Base-by-base conservation (phyloP, 768 basidiomycete species). In the Amanita phalloides region DNA sequence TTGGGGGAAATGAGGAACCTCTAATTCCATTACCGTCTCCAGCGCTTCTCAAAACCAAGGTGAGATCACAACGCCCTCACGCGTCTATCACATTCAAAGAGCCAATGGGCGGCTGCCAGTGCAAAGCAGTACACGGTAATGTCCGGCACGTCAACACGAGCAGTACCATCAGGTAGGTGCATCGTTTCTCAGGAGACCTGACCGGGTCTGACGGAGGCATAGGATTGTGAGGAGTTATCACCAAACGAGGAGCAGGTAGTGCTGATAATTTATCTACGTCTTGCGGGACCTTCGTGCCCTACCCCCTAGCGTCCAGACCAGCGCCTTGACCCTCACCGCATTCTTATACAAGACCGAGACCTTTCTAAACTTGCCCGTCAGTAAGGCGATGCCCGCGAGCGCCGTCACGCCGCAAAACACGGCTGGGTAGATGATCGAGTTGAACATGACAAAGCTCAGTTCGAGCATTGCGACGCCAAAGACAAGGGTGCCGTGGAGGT, bases 371-470 rank as follows among this genome's bases (percentile, higher is more conserved):
- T 17, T 42, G 1, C 49, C 49, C 13, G 41, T 33, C 3, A 39
- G 17, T 1, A 50, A 7, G 17, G 17, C 30, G 1, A 43, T 9
- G 17, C 38, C 38, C n/a, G 21, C 41, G 3, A 41, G 13, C 14
- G 11, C 20, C 1, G 38, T 8, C 30, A 39, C 49, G 7, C 49
- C 49, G 28, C 49, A 50, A 6, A 65, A 47, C 28, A 66, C 57
- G 6, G 65, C 44, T 6, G 66, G 64, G 43, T 62, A 66, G 8
- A 58, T 57, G 28, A 66, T n/a, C 1, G 60, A 58, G 8, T 56
- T 55, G 41, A 67, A 69, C 23, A 67, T 62, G 28, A 63, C 52
- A 54, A 67, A 69, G 11, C 57, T 59, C 48, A 66, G 53, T 32
- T 65, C 56, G 25, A 57, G 26, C 14, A 65, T 53, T 1, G 67